A percentile compares a stretch with the other conserved stretches of the same genome.
Evolutionary conservation across 441 rosid species (phyloP).

Genomic region (Raphanus hybrid): DNA sequence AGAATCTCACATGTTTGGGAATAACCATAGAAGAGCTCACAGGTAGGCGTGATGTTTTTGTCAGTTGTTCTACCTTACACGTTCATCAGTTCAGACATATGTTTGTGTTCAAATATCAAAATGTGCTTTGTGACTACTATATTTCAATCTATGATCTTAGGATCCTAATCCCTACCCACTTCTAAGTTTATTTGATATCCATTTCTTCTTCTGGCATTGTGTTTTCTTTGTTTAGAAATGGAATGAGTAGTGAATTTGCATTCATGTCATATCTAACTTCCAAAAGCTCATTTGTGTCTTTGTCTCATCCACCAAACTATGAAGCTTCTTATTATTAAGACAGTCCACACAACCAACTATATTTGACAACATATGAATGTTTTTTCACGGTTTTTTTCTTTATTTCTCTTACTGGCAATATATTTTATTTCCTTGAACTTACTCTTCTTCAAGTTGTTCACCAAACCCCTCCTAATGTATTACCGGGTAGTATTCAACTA

Average conservation of each 20-base stretch:
- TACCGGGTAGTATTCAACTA: slow-evolving; percentile 16
- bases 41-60: background rate
- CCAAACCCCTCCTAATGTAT: slow-evolving; percentile 27
- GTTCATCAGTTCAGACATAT: background rate
- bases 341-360: slow-evolving; percentile 23
- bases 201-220: no score
- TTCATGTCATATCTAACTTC: slow-evolving; percentile 9
- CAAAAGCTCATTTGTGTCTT: slow-evolving; percentile 8
- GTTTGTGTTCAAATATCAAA: background rate
- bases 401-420: background rate
- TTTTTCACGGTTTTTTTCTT: background rate
- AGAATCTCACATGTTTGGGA: background rate
- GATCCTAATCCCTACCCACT: background rate
- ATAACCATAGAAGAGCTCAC: background rate
- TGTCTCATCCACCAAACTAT: slow-evolving; percentile 36
- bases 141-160: background rate
- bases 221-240: background rate
- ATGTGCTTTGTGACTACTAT: background rate
- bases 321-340: slow-evolving; percentile 19
- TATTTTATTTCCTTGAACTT: background rate
- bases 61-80: background rate
- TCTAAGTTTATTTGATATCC: background rate
- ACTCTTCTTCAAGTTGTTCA: slow-evolving; percentile 34
- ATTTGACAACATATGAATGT: slow-evolving; percentile 27
- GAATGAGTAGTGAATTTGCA: background rate